phyloP scores from a whole-genome alignment of 768 basidiomycete genomes.

The Amyloporia xantha region DNA sequence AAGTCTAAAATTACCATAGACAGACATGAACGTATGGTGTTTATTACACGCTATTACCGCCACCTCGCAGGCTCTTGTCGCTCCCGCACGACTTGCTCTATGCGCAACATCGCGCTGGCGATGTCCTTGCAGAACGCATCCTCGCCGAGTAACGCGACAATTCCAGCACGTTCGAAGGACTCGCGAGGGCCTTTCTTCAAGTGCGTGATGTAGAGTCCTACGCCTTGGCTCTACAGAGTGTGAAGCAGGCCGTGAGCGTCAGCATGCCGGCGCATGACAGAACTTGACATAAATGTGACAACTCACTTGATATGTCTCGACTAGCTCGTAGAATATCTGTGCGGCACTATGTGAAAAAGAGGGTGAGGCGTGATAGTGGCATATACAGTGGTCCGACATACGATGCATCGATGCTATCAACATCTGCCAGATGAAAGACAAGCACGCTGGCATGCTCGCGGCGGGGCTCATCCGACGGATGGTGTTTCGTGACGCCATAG shows the following conservation, averaged over 20 bases:
- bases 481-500: constrained; percentile 72
- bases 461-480: constrained; percentile 85
- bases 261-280: background rate
- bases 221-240: constrained; percentile 33
- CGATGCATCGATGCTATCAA: constrained; percentile 89
- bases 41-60: background rate
- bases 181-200: constrained; percentile 30
- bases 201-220: constrained; percentile 41
- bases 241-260: background rate
- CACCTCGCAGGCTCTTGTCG: constrained; percentile 1
- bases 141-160: constrained; percentile 36
- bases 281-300: background rate
- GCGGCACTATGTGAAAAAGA: constrained; percentile 50
- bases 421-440: constrained; percentile 92
- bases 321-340: constrained; percentile 76
- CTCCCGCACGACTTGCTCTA: constrained; percentile 24
- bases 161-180: constrained; percentile 39
- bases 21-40: background rate
- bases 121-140: constrained; percentile 39
- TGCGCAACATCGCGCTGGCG: constrained; percentile 33
- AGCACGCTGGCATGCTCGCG: constrained; percentile 68
- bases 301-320: constrained; percentile 69
- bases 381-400: constrained; percentile 33
- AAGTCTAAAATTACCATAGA: too few species aligned
- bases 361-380: background rate